Conservation (phyloP, 1,284 basidiomycete genomes). For the Vanrija sp. region DNA sequence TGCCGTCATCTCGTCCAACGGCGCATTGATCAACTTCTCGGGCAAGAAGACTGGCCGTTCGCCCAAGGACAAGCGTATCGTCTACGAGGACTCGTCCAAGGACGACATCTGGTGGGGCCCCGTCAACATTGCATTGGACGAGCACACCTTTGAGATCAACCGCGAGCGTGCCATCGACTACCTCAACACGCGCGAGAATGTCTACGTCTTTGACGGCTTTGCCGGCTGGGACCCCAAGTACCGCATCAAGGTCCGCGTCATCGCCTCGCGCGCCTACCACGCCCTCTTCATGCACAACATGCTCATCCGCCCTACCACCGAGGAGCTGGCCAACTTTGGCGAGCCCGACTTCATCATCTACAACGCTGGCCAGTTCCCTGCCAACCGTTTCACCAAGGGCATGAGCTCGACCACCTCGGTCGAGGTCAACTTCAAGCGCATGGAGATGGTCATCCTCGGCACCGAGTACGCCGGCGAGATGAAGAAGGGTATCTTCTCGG, state of each 20-base stretch:
- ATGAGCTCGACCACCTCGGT: conserved; percentile 99
- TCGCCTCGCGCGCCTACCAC: conserved; percentile 97
- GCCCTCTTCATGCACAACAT: conserved; percentile 99
- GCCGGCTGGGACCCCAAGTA: conserved; percentile 94
- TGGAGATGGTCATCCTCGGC: conserved; percentile 99
- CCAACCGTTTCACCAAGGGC: conserved; percentile 99
- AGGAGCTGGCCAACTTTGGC: conserved; percentile 92
- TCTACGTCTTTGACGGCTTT: conserved; percentile 98
- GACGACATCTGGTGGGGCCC: conserved; percentile 99
- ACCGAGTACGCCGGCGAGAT: conserved; percentile 99
- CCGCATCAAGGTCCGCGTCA: conserved; percentile 99
- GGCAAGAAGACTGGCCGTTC: conserved; percentile 98
- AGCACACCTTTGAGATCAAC: conserved; percentile 98
- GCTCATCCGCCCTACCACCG: conserved; percentile 95
- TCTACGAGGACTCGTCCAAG: conserved; percentile 94
- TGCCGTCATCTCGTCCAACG: conserved; percentile 91
- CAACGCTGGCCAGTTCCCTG: conserved; percentile 99
- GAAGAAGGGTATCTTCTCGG: conserved; percentile 99
- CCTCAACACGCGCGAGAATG: conserved; percentile 96
- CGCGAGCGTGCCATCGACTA: conserved; percentile 99
- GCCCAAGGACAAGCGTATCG: conserved; percentile 99
- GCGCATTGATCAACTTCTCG: conserved; percentile 98
- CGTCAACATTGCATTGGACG: conserved; percentile 99
- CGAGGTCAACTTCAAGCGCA: conserved; percentile 99
- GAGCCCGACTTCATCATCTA: conserved; percentile 99